Conservation (phyloP, 345 rosid genomes). For the Diplotaxis tenuifolia region DNA sequence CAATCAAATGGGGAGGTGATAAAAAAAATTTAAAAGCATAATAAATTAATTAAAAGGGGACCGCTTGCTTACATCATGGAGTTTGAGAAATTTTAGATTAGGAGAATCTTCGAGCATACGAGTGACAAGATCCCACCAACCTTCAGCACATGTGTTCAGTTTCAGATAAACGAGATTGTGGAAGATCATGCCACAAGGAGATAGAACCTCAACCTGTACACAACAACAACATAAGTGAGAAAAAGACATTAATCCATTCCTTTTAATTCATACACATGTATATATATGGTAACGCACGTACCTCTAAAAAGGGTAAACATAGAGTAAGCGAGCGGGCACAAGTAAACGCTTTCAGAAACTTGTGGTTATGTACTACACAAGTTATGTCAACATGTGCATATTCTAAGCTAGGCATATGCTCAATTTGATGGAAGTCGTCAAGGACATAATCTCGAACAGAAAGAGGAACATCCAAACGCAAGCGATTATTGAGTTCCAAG, state of each 20-base stretch:
- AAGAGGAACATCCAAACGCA: too few species aligned
- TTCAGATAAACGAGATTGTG: background rate
- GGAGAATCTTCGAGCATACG: constrained; percentile 11
- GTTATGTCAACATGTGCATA: constrained; percentile 8
- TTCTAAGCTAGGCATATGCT: constrained; percentile 3
- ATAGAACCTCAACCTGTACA: background rate
- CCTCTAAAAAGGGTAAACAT: background rate
- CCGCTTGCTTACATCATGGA: background rate
- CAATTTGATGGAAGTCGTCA: too few species aligned
- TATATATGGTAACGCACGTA: background rate
- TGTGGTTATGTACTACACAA: background rate
- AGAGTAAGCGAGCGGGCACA: background rate
- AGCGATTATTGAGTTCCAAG: too few species aligned
- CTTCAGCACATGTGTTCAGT: background rate
- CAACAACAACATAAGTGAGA: background rate
- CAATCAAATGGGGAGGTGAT: too few species aligned
- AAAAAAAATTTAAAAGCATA: too few species aligned
- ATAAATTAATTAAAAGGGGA: background rate
- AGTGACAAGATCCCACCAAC: constrained; percentile 11
- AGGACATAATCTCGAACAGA: too few species aligned
- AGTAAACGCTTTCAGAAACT: constrained; percentile 3
- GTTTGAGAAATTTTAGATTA: background rate
- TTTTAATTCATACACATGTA: background rate
- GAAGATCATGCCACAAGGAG: background rate
- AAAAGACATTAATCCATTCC: background rate